Percentiles rank a stretch among this genome's conserved stretches.
These are phyloP conservation scores for Nicotiana paniculata DNA, from an alignment of 257 asterid species.

Conservation along the genomic window DNA sequence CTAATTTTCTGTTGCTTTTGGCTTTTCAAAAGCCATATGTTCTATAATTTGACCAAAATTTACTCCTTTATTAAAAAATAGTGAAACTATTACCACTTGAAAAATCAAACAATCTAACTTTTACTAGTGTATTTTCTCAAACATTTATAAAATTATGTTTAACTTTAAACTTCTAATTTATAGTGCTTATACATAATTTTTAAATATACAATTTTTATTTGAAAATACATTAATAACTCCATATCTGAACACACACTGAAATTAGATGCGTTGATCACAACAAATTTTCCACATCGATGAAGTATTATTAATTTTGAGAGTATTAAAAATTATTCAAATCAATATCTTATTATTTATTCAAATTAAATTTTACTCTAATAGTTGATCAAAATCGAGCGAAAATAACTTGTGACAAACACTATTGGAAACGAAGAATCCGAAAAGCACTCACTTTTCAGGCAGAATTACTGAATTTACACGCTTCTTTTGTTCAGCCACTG, in stretches of 20 bases:
- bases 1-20: neutral
- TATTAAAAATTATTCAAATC: neutral
- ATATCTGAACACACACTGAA: neutral
- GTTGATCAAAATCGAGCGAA: neutral
- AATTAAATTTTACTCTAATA: neutral
- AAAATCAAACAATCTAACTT: neutral
- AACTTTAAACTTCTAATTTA: neutral
- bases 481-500: neutral
- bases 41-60: neutral
- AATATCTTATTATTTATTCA: neutral
- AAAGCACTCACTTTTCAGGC: slow-evolving; percentile 59
- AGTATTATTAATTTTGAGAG: too few relatives aligned
- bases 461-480: slow-evolving; percentile 27
- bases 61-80: neutral
- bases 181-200: neutral
- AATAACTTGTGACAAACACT: neutral
- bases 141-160: neutral
- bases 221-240: neutral
- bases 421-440: neutral
- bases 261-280: too few relatives aligned
- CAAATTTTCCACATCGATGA: too few relatives aligned
- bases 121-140: neutral
- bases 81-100: neutral
- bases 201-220: neutral
- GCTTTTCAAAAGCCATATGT: neutral